phyloP scores from a whole-genome alignment of 2,329 filamentous ascomycete genomes.

The Claviceps pazoutovae region DNA sequence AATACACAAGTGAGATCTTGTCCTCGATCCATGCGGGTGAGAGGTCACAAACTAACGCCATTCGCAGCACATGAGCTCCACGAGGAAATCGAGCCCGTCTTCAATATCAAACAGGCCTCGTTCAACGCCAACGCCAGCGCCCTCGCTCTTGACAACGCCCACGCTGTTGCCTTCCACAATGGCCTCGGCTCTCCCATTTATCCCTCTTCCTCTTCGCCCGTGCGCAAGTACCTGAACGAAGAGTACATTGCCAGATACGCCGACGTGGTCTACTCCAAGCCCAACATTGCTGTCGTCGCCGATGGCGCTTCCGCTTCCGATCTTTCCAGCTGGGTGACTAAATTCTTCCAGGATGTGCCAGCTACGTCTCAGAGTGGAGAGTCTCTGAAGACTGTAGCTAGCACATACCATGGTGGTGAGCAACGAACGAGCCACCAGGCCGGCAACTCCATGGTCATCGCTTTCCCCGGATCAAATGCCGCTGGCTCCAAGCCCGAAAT shows the following conservation, averaged over 20 bases:
- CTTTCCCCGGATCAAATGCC: conserved; percentile 80
- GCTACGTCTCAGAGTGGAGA: conserved; percentile 36
- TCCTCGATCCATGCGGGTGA: conserved; percentile 7
- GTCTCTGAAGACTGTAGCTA: conserved; percentile 43
- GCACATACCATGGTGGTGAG: conserved; percentile 91
- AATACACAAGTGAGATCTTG: conserved; percentile 54
- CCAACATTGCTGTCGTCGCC: conserved; percentile 82
- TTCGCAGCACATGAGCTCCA: conserved; percentile 68
- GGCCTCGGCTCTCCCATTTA: conserved; percentile 73
- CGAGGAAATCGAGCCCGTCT: conserved; percentile 68
- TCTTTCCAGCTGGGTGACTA: conserved; percentile 76
- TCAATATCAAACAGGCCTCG: conserved; percentile 65
- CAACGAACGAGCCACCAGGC: conserved; percentile 66
- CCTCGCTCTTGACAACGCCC: conserved; percentile 73
- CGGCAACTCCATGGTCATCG: conserved; percentile 77
- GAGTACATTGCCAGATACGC: conserved; percentile 64
- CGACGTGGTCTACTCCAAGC: conserved; percentile 67
- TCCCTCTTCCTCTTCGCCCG: conserved; percentile 55
- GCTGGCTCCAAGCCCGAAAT: conserved; percentile 78
- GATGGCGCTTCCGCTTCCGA: conserved; percentile 69
- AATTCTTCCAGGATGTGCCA: conserved; percentile 73
- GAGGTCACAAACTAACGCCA: background rate
- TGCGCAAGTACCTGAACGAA: conserved; percentile 69
- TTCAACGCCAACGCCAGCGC: conserved; percentile 47
- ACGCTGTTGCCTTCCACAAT: conserved; percentile 80